These are phyloP conservation scores for Carnegiea gigantea DNA, from an alignment of 179 eudicot species.

Conservation along the genomic window DNA sequence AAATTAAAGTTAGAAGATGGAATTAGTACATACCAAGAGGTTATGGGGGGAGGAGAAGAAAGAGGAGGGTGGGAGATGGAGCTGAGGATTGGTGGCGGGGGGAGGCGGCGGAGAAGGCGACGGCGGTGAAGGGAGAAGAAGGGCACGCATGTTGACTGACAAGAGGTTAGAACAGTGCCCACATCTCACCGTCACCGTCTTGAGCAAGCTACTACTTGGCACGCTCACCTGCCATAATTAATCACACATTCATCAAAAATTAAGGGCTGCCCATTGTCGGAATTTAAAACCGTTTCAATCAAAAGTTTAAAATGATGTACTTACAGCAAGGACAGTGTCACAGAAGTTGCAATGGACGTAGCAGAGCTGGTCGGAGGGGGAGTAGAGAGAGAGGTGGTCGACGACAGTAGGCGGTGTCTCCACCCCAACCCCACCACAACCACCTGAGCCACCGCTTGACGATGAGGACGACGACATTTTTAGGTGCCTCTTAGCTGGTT, in stretches of 20 bases:
- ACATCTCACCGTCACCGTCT: constrained; percentile 92
- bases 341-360: constrained; percentile 86
- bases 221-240: constrained; percentile 72
- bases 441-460: constrained; percentile 24
- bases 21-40: constrained; percentile 32
- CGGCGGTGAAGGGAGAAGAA: constrained; percentile 25
- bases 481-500: background rate
- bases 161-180: constrained; percentile 91
- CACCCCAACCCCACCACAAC: constrained; percentile 18
- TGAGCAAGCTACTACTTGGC: constrained; percentile 85
- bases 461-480: constrained; percentile 39
- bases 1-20: too few species aligned
- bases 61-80: constrained; percentile 35
- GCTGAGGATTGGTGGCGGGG: constrained; percentile 10
- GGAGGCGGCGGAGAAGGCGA: constrained; percentile 7
- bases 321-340: constrained; percentile 92
- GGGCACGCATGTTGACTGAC: constrained; percentile 75
- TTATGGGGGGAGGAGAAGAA: constrained; percentile 45
- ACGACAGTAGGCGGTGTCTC: constrained; percentile 15
- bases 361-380: constrained; percentile 80
- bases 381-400: constrained; percentile 33
- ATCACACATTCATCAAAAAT: background rate
- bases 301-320: background rate
- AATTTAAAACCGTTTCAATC: background rate
- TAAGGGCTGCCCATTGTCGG: background rate